phyloP scores from a whole-genome alignment of 306 rosid genomes.

The Acacia crassicarpa region DNA sequence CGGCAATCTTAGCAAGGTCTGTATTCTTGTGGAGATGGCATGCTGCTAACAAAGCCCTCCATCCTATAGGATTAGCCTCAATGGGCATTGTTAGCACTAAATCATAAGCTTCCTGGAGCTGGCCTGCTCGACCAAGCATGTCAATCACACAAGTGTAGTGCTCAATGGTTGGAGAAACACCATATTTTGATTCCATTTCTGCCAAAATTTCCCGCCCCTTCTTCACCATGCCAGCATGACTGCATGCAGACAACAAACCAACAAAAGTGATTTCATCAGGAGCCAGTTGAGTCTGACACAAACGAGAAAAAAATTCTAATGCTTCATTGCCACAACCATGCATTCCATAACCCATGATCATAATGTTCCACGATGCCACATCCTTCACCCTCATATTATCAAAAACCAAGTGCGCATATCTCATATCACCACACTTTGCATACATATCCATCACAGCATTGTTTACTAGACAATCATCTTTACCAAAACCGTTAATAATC shows the following conservation, averaged over 20 bases:
- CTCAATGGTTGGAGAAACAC: slow-evolving; percentile 71
- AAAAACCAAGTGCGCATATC: slow-evolving; percentile 62
- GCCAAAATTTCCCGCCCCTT: slow-evolving; percentile 63
- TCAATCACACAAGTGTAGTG: slow-evolving; percentile 80
- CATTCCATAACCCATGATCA: slow-evolving; percentile 82
- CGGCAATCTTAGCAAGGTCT: slow-evolving; percentile 66
- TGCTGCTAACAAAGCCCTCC: slow-evolving; percentile 83
- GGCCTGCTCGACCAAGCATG: slow-evolving; percentile 66
- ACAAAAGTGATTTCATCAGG: slow-evolving; percentile 72
- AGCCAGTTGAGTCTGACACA: slow-evolving; percentile 50
- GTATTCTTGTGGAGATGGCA: slow-evolving; percentile 65
- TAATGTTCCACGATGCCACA: slow-evolving; percentile 88
- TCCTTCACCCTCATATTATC: slow-evolving; percentile 58
- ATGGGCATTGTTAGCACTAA: slow-evolving; percentile 56
- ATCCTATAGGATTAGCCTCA: slow-evolving; percentile 46
- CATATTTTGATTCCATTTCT: slow-evolving; percentile 58
- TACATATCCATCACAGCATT: slow-evolving; percentile 91
- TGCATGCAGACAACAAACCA: slow-evolving; percentile 73
- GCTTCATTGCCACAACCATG: slow-evolving; percentile 70
- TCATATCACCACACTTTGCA: slow-evolving; percentile 83
- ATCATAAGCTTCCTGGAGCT: slow-evolving; percentile 62
- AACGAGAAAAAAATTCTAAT: slow-evolving; percentile 45
- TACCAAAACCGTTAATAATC: slow-evolving; percentile 58
- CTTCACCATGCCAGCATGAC: slow-evolving; percentile 70
- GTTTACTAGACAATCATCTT: slow-evolving; percentile 41